Conservation (phyloP, 345 rosid genomes). For the Arabidopsis suecica region DNA sequence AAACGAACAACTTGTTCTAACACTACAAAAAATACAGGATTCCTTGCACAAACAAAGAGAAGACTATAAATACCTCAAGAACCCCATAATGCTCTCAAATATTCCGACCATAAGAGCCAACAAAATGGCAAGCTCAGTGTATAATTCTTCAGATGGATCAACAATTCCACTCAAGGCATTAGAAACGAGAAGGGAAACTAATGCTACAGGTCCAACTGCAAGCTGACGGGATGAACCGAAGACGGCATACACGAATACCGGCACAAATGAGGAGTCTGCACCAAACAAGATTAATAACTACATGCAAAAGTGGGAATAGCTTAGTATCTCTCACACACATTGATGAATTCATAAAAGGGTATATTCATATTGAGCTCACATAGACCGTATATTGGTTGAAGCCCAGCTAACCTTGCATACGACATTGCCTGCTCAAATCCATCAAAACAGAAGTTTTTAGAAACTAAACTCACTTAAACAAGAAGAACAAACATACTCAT, state of each 20-base stretch:
- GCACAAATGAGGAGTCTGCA: constrained; percentile 90
- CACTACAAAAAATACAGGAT: constrained; percentile 3
- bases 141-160: constrained; percentile 73
- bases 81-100: constrained; percentile 85
- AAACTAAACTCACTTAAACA: not conserved
- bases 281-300: not conserved
- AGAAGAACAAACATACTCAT: not conserved
- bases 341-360: constrained; percentile 14
- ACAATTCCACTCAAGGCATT: constrained; percentile 73
- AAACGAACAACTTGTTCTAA: constrained; percentile 18
- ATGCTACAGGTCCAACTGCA: constrained; percentile 97
- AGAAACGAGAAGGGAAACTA: constrained; percentile 97
- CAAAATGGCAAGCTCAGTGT: constrained; percentile 94
- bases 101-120: constrained; percentile 92
- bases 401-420: constrained; percentile 96
- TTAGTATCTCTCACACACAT: not conserved
- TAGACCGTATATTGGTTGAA: constrained; percentile 84
- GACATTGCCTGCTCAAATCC: constrained; percentile 88
- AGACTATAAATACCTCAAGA: constrained; percentile 61
- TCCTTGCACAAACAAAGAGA: not conserved
- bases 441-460: constrained; percentile 35
- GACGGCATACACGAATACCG: constrained; percentile 77
- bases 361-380: constrained; percentile 63
- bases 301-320: constrained; percentile 1
- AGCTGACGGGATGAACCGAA: constrained; percentile 98